These are phyloP conservation scores for Hepatocystis sp. DNA, from an alignment of 169 alveolate genomes.

Conservation along the genomic window DNA sequence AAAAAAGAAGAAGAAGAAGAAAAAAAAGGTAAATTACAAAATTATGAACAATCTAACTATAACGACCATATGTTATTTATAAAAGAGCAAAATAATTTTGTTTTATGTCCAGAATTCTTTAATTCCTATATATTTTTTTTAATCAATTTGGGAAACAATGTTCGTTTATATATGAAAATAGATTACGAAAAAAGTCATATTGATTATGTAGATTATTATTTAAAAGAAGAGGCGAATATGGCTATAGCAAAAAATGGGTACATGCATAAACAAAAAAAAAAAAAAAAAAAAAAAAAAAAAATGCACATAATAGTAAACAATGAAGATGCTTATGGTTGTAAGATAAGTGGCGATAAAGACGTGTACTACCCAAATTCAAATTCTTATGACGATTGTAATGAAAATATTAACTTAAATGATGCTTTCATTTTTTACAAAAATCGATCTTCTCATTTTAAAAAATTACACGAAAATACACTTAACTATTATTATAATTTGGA, in stretches of 20 bases:
- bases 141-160: slow-evolving; percentile 65
- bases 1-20: not conserved
- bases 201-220: slow-evolving; percentile 61
- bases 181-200: slow-evolving; percentile 23
- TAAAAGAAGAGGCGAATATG: not conserved
- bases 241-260: not conserved
- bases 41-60: not conserved
- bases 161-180: slow-evolving; percentile 69
- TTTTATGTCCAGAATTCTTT: slow-evolving; percentile 75
- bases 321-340: not conserved
- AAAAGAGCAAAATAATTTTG: slow-evolving; percentile 32
- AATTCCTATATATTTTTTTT: slow-evolving; percentile 46
- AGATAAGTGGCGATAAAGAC: not conserved
- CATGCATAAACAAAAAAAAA: too few relatives aligned
- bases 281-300: too few relatives aligned
- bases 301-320: too few relatives aligned
- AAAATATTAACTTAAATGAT: not conserved
- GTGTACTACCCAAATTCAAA: too few relatives aligned
- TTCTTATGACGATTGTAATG: not conserved
- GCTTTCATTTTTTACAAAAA: not conserved
- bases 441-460: not conserved
- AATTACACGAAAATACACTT: slow-evolving; percentile 66
- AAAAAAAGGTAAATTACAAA: too few relatives aligned
- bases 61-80: slow-evolving; percentile 9
- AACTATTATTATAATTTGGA: slow-evolving; percentile 63